Conservation (phyloP, 495 filamentous ascomycete species). For the Chaetomium fimeti region DNA sequence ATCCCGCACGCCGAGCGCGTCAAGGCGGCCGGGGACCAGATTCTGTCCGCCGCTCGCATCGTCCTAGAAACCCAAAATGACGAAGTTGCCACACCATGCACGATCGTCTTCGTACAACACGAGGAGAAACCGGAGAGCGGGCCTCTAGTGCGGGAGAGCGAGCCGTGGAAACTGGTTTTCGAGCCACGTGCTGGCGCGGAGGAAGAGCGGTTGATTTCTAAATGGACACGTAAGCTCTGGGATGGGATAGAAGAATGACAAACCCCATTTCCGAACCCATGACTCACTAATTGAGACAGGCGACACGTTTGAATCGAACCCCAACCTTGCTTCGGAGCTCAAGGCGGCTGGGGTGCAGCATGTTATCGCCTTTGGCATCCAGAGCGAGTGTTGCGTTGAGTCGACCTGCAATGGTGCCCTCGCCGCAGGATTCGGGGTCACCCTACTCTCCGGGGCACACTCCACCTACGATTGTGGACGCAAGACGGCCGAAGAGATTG, state of each 20-base stretch:
- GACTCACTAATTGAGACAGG: slow-evolving; percentile 18
- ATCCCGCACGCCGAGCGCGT: slow-evolving; percentile 32
- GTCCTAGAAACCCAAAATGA: not conserved
- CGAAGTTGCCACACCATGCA: not conserved
- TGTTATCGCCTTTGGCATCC: slow-evolving; percentile 37
- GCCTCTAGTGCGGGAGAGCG: slow-evolving; percentile 25
- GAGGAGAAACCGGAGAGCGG: slow-evolving; percentile 31
- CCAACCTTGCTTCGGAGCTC: slow-evolving; percentile 27
- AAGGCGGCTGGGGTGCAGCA: slow-evolving; percentile 18
- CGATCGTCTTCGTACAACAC: slow-evolving; percentile 38
- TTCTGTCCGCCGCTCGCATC: slow-evolving; percentile 22
- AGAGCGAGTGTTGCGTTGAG: slow-evolving; percentile 40
- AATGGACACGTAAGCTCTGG: slow-evolving; percentile 30
- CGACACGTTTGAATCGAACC: slow-evolving; percentile 39
- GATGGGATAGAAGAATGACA: too few relatives aligned
- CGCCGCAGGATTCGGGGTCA: slow-evolving; percentile 32
- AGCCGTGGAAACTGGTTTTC: slow-evolving; percentile 38
- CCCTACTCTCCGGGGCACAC: slow-evolving; percentile 36
- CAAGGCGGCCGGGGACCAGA: slow-evolving; percentile 10
- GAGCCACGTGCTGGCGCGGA: slow-evolving; percentile 19
- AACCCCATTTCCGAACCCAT: not conserved
- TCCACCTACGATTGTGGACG: slow-evolving; percentile 36
- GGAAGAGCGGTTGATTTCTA: slow-evolving; percentile 28
- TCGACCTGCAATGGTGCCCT: slow-evolving; percentile 31
- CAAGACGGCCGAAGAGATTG: slow-evolving; percentile 33